Evolutionary conservation across 1,284 basidiomycete genomes (phyloP).

Genomic region (Cutaneotrichosporon sp.): DNA sequence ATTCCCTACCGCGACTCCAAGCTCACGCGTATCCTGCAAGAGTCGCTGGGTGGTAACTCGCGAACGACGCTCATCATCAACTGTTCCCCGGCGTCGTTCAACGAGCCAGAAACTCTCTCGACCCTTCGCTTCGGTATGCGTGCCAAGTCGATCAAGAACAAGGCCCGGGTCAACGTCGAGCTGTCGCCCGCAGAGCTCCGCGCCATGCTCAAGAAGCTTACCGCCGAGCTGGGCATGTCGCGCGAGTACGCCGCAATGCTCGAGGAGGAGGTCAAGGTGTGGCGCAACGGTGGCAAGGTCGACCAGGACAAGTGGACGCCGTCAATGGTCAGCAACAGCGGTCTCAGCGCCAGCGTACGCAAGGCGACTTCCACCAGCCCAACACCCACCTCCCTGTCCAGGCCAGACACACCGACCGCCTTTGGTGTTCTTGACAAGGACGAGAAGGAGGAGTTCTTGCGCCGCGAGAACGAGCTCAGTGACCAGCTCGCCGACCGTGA

Average conservation of each 20-base stretch:
- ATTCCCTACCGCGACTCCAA: conserved; percentile 99
- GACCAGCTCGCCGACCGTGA: conserved; percentile 93
- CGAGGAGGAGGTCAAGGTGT: conserved; percentile 87
- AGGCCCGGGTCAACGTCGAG: conserved; percentile 97
- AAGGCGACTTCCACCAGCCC: conserved; percentile 54
- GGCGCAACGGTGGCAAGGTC: conserved; percentile 86
- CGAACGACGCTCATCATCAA: conserved; percentile 99
- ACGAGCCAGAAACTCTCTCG: conserved; percentile 94
- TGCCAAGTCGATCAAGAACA: conserved; percentile 99
- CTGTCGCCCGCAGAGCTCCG: conserved; percentile 96
- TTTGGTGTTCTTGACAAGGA: conserved; percentile 85
- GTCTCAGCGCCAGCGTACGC: conserved; percentile 28
- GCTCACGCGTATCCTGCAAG: conserved; percentile 98
- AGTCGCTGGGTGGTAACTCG: conserved; percentile 98
- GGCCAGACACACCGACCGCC: conserved; percentile 47
- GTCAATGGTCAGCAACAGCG: conserved; percentile 40
- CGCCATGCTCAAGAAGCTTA: conserved; percentile 83
- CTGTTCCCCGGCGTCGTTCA: conserved; percentile 96
- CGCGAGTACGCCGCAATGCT: conserved; percentile 85
- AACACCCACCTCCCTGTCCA: conserved; percentile 63
- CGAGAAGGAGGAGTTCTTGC: conserved; percentile 95
- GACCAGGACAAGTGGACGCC: conserved; percentile 82
- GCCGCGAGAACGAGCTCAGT: conserved; percentile 93
- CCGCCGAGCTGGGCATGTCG: conserved; percentile 78
- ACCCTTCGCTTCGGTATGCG: conserved; percentile 98